A percentile compares a stretch with the other conserved stretches of the same genome.
Evolutionary conservation across 73 alveolate species (phyloP).

Genomic region (Tetrahymena borealis): DNA sequence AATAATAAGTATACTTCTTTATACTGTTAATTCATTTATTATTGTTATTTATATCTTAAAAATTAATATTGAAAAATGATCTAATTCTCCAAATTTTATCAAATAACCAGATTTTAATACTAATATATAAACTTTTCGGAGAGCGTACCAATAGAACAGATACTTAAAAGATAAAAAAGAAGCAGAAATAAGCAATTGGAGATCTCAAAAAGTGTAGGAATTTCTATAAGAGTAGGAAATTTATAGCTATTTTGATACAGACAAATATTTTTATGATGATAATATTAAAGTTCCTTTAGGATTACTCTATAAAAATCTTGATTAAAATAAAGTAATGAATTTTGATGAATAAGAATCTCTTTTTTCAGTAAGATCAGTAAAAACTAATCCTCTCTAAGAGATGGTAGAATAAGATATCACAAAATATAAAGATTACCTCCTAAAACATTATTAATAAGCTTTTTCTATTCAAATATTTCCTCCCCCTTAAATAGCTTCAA

Average conservation of each 20-base stretch:
- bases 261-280: not conserved
- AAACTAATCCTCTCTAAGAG: not conserved
- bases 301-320: not conserved
- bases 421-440: not conserved
- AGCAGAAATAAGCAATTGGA: not conserved
- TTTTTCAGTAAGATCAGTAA: not conserved
- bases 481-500: not conserved
- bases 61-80: no score
- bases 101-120: not conserved
- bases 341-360: not conserved
- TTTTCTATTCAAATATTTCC: not conserved
- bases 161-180: not conserved
- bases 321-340: not conserved
- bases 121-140: not conserved
- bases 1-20: not conserved
- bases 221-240: not conserved
- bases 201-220: not conserved
- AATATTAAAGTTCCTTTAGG: not conserved
- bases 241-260: not conserved
- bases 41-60: no score
- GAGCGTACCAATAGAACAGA: not conserved
- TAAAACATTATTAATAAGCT: not conserved
- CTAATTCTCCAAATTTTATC: no score
- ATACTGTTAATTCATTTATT: no score
- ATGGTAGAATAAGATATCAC: not conserved